Conservation (phyloP, 116 monocot genomes). For the Phalaenopsis hybrid region DNA sequence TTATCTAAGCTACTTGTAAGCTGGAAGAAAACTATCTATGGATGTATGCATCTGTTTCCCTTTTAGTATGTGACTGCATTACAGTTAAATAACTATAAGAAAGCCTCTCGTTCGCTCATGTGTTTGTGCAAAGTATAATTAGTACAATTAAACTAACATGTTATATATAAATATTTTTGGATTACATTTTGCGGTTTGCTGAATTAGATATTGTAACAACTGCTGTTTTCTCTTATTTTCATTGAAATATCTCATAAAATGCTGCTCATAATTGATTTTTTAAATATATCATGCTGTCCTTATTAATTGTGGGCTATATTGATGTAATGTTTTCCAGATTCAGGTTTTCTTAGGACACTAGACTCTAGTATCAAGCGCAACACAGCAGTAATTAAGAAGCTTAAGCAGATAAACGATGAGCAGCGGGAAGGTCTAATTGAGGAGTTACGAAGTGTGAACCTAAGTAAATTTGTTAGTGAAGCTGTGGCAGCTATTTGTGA, state of each 20-base stretch:
- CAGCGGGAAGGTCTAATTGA: conserved; percentile 81
- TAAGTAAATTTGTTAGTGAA: conserved; percentile 99
- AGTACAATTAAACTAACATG: too few relatives aligned
- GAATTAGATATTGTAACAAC: conserved; percentile 1
- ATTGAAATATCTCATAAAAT: background rate
- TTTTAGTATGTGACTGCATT: too few relatives aligned
- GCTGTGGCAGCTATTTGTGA: conserved; percentile 93
- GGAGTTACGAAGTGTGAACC: conserved; percentile 84
- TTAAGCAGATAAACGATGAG: conserved; percentile 90
- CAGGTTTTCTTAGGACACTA: conserved; percentile 71
- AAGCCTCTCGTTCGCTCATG: too few relatives aligned
- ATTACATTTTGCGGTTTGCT: background rate
- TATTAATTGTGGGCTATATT: background rate
- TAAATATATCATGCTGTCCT: background rate
- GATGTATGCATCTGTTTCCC: too few relatives aligned
- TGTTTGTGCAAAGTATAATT: too few relatives aligned
- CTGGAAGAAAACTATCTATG: too few relatives aligned
- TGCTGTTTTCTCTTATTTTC: background rate
- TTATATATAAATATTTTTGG: too few relatives aligned
- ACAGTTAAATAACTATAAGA: background rate
- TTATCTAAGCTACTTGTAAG: too few relatives aligned
- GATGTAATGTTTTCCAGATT: conserved; percentile 35
- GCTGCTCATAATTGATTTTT: background rate
- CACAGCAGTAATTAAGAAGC: conserved; percentile 90
- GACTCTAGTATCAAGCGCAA: conserved; percentile 94